Percentiles rank a stretch among this genome's conserved stretches.
phyloP scores from a whole-genome alignment of 1,284 basidiomycete genomes.

The Ustilago vetiveriae region DNA sequence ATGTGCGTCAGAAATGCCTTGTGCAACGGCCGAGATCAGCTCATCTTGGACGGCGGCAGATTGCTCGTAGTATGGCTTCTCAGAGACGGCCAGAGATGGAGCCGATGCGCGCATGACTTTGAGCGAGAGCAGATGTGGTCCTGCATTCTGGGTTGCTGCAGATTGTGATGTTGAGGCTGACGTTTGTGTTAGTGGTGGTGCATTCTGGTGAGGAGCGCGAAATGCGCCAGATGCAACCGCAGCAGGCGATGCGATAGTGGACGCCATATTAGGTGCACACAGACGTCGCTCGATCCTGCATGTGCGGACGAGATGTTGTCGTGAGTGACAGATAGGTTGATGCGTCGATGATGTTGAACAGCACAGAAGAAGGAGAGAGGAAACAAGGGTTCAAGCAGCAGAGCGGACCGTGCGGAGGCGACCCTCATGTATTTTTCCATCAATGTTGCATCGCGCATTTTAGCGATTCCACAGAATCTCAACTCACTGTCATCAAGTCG shows the following conservation, averaged over 20 bases:
- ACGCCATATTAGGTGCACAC: conserved; percentile 14
- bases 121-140: conserved; percentile 52
- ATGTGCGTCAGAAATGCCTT: conserved; percentile 3
- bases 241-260: conserved; percentile 3
- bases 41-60: not conserved
- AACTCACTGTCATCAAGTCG: no score
- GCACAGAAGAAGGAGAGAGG: not conserved
- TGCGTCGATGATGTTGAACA: no score
- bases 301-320: no score
- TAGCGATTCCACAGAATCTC: no score
- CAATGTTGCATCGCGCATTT: no score
- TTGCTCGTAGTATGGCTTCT: conserved; percentile 44
- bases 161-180: not conserved
- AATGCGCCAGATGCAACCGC: not conserved
- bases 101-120: conserved; percentile 58
- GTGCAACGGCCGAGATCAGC: conserved; percentile 8
- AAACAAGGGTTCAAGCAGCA: not conserved
- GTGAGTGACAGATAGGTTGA: no score
- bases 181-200: not conserved
- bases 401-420: not conserved
- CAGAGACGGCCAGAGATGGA: conserved; percentile 31
- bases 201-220: not conserved
- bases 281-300: no score
- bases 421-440: no score
- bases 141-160: conserved; percentile 4